Conservation (phyloP, 805 yeast species). For the Suhomyces kilbournensis region DNA sequence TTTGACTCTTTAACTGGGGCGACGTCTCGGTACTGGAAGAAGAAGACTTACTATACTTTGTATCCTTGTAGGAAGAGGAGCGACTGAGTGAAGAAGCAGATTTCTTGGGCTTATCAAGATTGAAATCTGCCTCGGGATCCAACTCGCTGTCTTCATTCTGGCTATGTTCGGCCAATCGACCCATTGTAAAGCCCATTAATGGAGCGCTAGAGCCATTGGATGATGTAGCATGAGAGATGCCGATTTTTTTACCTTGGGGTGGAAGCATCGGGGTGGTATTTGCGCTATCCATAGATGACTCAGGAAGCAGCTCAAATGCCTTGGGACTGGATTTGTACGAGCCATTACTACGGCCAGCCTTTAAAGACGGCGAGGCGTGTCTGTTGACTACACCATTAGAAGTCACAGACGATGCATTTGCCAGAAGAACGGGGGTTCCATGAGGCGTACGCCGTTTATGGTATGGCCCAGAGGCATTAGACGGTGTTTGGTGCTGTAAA, state of each 20-base stretch:
- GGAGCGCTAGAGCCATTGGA: slow-evolving; percentile 20
- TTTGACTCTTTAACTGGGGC: slow-evolving; percentile 6
- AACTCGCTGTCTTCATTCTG: slow-evolving; percentile 9
- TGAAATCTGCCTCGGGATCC: background rate
- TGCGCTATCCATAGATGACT: slow-evolving; percentile 16
- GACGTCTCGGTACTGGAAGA: slow-evolving; percentile 12
- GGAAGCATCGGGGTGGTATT: slow-evolving; percentile 35
- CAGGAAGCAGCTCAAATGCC: slow-evolving; percentile 30
- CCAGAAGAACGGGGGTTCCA: slow-evolving; percentile 39
- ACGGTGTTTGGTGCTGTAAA: slow-evolving; percentile 3
- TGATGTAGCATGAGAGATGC: slow-evolving; percentile 12
- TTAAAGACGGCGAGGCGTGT: slow-evolving; percentile 2
- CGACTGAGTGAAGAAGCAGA: background rate
- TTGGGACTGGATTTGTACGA: background rate
- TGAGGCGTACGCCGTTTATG: slow-evolving; percentile 43
- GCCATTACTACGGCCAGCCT: background rate
- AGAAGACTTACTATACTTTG: slow-evolving; percentile 2
- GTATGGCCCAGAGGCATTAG: background rate
- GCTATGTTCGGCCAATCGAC: slow-evolving; percentile 37
- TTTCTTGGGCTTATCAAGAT: background rate
- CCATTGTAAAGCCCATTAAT: slow-evolving; percentile 48
- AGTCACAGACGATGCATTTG: slow-evolving; percentile 13
- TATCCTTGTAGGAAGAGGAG: background rate
- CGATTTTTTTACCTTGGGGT: slow-evolving; percentile 32
- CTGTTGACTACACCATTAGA: background rate